phyloP scores from a whole-genome alignment of 2,329 filamentous ascomycete species.

The Orbilia blumenaviensis region DNA sequence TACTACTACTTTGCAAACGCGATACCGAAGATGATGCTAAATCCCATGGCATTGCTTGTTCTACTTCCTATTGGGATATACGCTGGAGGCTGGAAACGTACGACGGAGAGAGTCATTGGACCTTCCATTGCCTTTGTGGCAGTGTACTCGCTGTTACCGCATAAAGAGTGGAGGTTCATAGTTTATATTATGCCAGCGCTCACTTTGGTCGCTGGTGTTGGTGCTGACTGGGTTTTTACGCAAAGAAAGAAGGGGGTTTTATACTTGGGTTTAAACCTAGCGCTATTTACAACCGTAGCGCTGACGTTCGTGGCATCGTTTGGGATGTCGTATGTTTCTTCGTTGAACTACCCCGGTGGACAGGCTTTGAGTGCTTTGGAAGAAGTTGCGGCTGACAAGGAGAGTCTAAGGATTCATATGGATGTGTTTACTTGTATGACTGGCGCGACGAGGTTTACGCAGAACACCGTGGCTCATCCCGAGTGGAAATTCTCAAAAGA shows the following conservation, averaged over 20 bases:
- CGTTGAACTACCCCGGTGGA: constrained; percentile 92
- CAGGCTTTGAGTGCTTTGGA: constrained; percentile 69
- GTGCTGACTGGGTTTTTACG: constrained; percentile 71
- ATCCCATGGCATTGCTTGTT: constrained; percentile 71
- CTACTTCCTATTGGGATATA: constrained; percentile 68
- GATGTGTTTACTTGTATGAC: constrained; percentile 77
- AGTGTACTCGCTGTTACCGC: constrained; percentile 86
- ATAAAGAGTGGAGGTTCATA: constrained; percentile 96
- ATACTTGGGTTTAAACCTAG: constrained; percentile 67
- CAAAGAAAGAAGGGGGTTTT: constrained; percentile 23
- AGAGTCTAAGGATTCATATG: constrained; percentile 69
- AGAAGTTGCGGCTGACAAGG: constrained; percentile 59
- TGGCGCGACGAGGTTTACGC: constrained; percentile 73
- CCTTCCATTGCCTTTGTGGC: constrained; percentile 77
- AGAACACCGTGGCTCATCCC: constrained; percentile 61
- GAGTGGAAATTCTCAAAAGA: constrained; percentile 69
- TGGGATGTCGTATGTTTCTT: constrained; percentile 78
- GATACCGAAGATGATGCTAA: constrained; percentile 82
- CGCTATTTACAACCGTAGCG: constrained; percentile 70
- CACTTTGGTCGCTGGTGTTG: constrained; percentile 78
- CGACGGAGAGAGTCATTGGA: constrained; percentile 66
- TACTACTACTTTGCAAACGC: constrained; percentile 85
- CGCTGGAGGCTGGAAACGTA: constrained; percentile 58
- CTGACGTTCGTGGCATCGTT: constrained; percentile 64
- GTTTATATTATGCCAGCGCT: constrained; percentile 85